Evolutionary conservation across 768 basidiomycete species (phyloP).

Genomic region (Cyclocybe aegerita): DNA sequence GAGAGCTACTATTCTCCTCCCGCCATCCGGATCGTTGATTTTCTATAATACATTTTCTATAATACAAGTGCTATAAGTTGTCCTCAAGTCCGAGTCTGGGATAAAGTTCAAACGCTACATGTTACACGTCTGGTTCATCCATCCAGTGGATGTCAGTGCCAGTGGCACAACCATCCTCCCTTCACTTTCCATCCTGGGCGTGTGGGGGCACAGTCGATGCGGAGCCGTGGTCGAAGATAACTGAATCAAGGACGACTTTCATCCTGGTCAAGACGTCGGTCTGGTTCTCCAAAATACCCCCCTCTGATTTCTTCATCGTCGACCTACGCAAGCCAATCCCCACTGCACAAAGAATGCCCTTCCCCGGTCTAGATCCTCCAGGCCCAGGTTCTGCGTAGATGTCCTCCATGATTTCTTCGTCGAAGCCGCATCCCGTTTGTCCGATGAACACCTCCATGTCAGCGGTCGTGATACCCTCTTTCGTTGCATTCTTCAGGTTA

Average conservation of each 20-base stretch:
- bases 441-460: slow-evolving; percentile 4
- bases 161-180: too few relatives aligned
- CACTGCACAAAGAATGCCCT: slow-evolving; percentile 6
- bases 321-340: slow-evolving; percentile 13
- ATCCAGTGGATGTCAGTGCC: too few relatives aligned
- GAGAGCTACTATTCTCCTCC: too few relatives aligned
- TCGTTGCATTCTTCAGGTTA: slow-evolving; percentile 12
- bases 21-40: too few relatives aligned
- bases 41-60: too few relatives aligned
- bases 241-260: slow-evolving; percentile 12
- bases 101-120: too few relatives aligned
- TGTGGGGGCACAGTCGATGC: too few relatives aligned
- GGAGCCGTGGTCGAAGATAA: background rate
- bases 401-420: slow-evolving; percentile 2
- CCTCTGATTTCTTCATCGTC: background rate
- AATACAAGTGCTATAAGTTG: too few relatives aligned
- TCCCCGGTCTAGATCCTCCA: background rate
- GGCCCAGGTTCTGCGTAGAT: slow-evolving; percentile 1
- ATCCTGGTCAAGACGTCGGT: slow-evolving; percentile 10
- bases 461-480: slow-evolving; percentile 8
- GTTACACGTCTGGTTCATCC: too few relatives aligned
- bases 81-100: too few relatives aligned
- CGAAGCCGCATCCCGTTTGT: background rate
- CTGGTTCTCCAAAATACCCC: background rate
- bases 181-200: too few relatives aligned